These are phyloP conservation scores for Cyanidioschyzon merolae DNA, from an alignment of 23 red algal species.

Conservation along the genomic window DNA sequence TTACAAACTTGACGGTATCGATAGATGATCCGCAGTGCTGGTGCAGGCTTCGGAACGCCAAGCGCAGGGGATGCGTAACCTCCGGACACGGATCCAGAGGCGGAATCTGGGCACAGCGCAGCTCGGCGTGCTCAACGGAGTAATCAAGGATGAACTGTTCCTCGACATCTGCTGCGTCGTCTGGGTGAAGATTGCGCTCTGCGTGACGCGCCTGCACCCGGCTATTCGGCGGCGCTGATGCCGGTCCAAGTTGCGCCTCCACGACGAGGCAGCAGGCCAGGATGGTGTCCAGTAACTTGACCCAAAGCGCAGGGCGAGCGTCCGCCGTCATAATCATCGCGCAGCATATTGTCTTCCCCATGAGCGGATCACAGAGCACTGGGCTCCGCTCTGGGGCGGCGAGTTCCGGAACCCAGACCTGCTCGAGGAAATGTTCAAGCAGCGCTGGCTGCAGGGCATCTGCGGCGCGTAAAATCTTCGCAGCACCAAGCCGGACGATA, in stretches of 20 bases:
- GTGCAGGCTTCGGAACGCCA: background rate
- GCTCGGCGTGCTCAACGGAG: constrained; percentile 14
- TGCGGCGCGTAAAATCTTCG: constrained; percentile 27
- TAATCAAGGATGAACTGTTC: background rate
- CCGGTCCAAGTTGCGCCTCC: background rate
- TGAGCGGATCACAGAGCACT: background rate
- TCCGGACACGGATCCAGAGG: background rate
- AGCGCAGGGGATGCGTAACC: background rate
- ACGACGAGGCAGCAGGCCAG: constrained; percentile 3
- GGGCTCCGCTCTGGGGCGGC: background rate
- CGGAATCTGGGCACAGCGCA: background rate
- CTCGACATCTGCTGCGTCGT: background rate
- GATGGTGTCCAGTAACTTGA: background rate
- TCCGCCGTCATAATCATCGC: background rate
- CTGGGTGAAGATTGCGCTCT: background rate
- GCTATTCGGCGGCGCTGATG: background rate
- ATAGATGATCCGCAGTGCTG: background rate
- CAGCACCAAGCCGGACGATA: constrained; percentile 47
- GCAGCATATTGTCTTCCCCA: constrained; percentile 6
- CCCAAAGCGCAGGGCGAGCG: background rate
- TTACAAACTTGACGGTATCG: background rate
- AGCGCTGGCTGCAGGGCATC: constrained; percentile 56
- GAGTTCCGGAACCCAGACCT: constrained; percentile 67
- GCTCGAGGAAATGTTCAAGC: constrained; percentile 41
- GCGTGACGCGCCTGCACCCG: background rate